Percentiles rank a stretch among this genome's conserved stretches.
Conservation (phyloP, 352 stramenopile genomes). For the Pythium angustatum region DNA sequence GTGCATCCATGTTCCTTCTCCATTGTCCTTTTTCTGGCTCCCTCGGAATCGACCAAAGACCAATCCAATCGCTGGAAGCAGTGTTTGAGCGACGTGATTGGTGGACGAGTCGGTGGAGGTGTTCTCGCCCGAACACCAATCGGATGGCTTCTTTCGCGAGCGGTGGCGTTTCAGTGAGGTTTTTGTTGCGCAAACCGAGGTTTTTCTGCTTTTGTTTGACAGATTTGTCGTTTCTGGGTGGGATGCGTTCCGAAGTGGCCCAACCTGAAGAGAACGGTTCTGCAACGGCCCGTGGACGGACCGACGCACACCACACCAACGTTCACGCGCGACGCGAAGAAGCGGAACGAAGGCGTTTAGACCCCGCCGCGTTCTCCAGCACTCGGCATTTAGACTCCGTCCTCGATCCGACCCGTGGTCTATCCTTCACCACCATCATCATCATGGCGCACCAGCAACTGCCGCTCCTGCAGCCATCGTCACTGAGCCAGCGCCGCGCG, state of each 20-base stretch:
- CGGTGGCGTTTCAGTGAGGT: conserved; percentile 10
- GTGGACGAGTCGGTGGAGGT: conserved; percentile 13
- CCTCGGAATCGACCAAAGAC: background rate
- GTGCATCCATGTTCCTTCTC: background rate
- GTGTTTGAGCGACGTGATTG: conserved; percentile 6
- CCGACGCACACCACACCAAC: conserved; percentile 21
- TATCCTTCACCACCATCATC: conserved; percentile 15
- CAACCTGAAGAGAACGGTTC: too few species aligned
- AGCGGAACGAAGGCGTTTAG: conserved; percentile 22
- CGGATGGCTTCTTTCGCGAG: background rate
- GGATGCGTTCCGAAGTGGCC: background rate
- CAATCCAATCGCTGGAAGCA: conserved; percentile 1
- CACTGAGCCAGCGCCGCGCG: conserved; percentile 22
- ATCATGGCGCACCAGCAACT: conserved; percentile 35
- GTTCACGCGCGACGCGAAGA: conserved; percentile 15
- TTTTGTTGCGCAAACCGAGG: background rate
- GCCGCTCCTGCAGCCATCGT: conserved; percentile 35
- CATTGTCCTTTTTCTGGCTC: conserved; percentile 8
- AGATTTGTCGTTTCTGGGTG: background rate
- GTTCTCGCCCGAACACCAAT: conserved; percentile 31
- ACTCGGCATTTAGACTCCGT: too few species aligned
- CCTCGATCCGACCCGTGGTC: background rate
- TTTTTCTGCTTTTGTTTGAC: conserved; percentile 22
- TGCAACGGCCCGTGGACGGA: too few species aligned
- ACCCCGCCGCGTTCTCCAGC: background rate